phyloP scores from a whole-genome alignment of 2,329 filamentous ascomycete genomes.

The Tolypocladium ovalisporum region DNA sequence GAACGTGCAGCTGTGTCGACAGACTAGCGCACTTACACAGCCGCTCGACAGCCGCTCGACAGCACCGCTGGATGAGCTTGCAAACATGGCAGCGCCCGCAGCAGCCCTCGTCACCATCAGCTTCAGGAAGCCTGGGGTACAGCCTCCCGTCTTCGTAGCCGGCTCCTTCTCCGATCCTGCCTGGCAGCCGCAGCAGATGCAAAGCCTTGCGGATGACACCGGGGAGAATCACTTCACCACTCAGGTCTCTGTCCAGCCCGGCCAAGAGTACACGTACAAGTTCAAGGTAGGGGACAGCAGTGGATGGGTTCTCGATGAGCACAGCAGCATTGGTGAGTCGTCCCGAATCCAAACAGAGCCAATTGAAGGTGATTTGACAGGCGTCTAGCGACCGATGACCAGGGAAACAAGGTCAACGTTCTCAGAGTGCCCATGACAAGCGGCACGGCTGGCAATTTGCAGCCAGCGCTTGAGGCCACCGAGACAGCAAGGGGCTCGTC shows the following conservation, averaged over 20 bases:
- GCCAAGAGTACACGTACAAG: slow-evolving; percentile 61
- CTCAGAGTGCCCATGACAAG: slow-evolving; percentile 9
- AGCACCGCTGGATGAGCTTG: neutral
- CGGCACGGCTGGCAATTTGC: neutral
- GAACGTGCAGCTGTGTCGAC: neutral
- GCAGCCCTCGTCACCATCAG: slow-evolving; percentile 42
- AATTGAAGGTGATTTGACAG: neutral
- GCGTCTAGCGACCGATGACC: slow-evolving; percentile 1
- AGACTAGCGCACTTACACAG: neutral
- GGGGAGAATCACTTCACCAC: slow-evolving; percentile 50
- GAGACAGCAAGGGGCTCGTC: neutral
- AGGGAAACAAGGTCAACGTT: slow-evolving; percentile 7
- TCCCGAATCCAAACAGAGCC: neutral
- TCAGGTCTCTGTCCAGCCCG: slow-evolving; percentile 40
- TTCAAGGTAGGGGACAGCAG: slow-evolving; percentile 56
- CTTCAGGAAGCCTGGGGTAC: slow-evolving; percentile 47
- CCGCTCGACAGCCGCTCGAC: neutral
- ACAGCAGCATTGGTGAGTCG: slow-evolving; percentile 43
- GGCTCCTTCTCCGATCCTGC: slow-evolving; percentile 56
- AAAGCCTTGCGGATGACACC: slow-evolving; percentile 34
- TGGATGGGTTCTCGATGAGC: slow-evolving; percentile 61
- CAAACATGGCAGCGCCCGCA: slow-evolving; percentile 10
- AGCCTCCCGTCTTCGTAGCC: slow-evolving; percentile 59
- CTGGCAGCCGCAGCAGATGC: slow-evolving; percentile 61
- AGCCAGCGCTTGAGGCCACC: slow-evolving; percentile 4